Conservation (phyloP, 2,329 filamentous ascomycete genomes). For the Exophiala calicioides region DNA sequence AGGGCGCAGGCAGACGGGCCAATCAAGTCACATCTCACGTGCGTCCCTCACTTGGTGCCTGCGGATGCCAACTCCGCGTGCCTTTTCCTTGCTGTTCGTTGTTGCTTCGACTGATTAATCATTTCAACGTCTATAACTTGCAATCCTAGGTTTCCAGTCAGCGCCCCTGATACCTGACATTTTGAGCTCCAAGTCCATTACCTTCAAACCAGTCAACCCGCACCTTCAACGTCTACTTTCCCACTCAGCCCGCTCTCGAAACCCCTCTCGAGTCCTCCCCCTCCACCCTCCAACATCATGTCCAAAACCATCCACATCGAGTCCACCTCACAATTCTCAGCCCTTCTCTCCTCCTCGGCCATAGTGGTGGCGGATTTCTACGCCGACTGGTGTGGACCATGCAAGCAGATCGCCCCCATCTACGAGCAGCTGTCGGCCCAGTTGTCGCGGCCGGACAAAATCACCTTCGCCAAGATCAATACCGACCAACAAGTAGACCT, state of each 20-base stretch:
- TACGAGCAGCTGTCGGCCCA: slow-evolving; percentile 74
- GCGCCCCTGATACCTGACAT: too few species aligned
- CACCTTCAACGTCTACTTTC: too few species aligned
- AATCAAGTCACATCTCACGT: too few species aligned
- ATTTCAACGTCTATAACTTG: too few species aligned
- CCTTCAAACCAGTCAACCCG: too few species aligned
- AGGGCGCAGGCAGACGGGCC: too few species aligned
- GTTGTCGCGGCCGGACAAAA: slow-evolving; percentile 68
- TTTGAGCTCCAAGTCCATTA: too few species aligned
- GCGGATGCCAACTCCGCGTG: too few species aligned
- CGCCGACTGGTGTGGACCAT: slow-evolving; percentile 82
- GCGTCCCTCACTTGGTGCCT: too few species aligned
- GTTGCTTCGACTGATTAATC: too few species aligned
- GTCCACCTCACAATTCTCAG: slow-evolving; percentile 67
- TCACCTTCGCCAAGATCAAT: slow-evolving; percentile 87
- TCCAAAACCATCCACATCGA: slow-evolving; percentile 54
- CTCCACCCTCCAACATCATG: slow-evolving; percentile 37
- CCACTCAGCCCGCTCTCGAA: not conserved
- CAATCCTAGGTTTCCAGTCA: too few species aligned
- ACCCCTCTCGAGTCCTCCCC: not conserved
- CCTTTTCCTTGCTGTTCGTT: too few species aligned
- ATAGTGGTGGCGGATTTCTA: slow-evolving; percentile 91
- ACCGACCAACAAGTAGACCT: slow-evolving; percentile 75
- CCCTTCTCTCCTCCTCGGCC: slow-evolving; percentile 68
- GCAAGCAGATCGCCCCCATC: slow-evolving; percentile 78